These are phyloP conservation scores for Cyclotella kingstonii DNA, from an alignment of 108 stramenopile genomes.

Conservation along the genomic window DNA sequence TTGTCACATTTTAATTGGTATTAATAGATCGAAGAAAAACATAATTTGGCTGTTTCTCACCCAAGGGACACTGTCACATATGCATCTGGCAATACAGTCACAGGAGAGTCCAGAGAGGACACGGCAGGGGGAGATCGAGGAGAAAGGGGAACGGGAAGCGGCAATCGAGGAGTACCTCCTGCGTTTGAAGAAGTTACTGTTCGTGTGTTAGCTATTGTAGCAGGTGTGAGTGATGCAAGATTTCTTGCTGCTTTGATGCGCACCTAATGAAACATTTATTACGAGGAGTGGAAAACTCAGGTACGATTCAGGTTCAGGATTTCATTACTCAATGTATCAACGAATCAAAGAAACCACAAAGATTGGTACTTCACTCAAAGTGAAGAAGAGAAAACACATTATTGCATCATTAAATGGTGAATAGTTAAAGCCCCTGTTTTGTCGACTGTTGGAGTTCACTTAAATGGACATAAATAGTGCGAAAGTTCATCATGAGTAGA, in stretches of 20 bases:
- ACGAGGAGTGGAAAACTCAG: background rate
- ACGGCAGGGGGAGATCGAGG: constrained; percentile 2
- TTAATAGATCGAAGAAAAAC: too few species aligned
- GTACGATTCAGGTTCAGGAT: background rate
- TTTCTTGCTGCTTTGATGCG: constrained; percentile 88
- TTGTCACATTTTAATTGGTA: too few species aligned
- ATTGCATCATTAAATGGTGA: too few species aligned
- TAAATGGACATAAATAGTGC: background rate
- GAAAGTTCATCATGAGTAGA: constrained; percentile 33
- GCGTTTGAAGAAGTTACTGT: background rate
- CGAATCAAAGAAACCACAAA: too few species aligned
- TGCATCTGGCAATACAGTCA: constrained; percentile 17
- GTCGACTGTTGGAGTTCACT: too few species aligned
- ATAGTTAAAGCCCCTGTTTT: too few species aligned
- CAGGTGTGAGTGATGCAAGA: constrained; percentile 66
- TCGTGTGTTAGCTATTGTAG: background rate
- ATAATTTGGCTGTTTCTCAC: too few species aligned
- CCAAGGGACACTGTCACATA: constrained; percentile 76
- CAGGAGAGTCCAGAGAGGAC: background rate
- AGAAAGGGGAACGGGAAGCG: constrained; percentile 4
- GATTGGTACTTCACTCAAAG: too few species aligned
- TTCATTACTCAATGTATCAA: too few species aligned
- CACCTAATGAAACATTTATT: constrained; percentile 40
- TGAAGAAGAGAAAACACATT: too few species aligned
- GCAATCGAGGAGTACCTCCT: background rate